Percentiles rank a stretch among this genome's conserved stretches.
Conservation (phyloP, 2,329 filamentous ascomycete genomes). For the Xylariaceae sp. region DNA sequence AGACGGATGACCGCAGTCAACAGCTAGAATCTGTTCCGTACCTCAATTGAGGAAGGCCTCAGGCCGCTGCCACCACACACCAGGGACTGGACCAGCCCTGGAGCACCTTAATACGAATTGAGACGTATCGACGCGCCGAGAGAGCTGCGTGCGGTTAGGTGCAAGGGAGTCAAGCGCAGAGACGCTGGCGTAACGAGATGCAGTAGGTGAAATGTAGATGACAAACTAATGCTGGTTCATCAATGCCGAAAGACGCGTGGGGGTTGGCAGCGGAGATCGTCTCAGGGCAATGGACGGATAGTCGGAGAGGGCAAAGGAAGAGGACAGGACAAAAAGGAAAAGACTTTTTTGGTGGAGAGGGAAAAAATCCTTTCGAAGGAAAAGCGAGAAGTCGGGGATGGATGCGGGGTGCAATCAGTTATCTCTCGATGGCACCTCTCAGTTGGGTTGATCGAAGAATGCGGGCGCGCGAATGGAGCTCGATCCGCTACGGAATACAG, state of each 20-base stretch:
- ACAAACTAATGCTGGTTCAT: conserved; percentile 5
- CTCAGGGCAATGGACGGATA: conserved; percentile 1
- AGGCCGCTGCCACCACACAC: conserved; percentile 28
- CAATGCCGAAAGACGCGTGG: conserved; percentile 8
- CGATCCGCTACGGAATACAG: conserved; percentile 2
- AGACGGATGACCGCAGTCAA: conserved; percentile 20
- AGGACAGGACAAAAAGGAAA: conserved; percentile 1
- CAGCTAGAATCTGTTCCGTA: conserved; percentile 22
- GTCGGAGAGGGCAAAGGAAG: neutral
- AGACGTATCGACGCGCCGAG: conserved; percentile 12
- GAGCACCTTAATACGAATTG: conserved; percentile 24
- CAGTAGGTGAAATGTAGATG: neutral
- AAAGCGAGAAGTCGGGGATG: conserved; percentile 21
- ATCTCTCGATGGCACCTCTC: conserved; percentile 16
- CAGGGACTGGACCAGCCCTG: conserved; percentile 25
- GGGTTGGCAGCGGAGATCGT: neutral
- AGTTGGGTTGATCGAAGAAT: conserved; percentile 12
- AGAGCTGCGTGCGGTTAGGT: conserved; percentile 11
- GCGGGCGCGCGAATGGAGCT: conserved; percentile 10
- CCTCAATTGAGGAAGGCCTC: conserved; percentile 23
- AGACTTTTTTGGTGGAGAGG: conserved; percentile 13
- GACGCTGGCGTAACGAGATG: neutral
- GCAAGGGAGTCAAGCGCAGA: neutral
- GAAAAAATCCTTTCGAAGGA: conserved; percentile 22
- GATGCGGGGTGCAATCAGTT: conserved; percentile 29